These are phyloP conservation scores for Tetrahymena thermophila DNA, from an alignment of 73 alveolate species.

Conservation along the genomic window DNA sequence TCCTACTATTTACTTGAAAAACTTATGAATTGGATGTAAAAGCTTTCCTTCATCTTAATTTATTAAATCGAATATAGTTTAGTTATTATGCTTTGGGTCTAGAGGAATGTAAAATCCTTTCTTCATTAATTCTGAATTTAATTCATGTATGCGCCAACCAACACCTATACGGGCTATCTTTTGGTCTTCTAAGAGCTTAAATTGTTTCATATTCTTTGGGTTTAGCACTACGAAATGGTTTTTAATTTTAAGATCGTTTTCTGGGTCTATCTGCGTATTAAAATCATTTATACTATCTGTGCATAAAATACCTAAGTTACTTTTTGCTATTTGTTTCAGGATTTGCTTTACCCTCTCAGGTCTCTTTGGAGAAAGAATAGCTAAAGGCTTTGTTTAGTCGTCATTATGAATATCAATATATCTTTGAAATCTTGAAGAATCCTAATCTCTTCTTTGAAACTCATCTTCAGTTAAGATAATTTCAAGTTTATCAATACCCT, in stretches of 20 bases:
- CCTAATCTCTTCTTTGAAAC: not conserved
- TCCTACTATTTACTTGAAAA: not conserved
- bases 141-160: not conserved
- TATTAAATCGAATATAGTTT: not conserved
- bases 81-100: not conserved
- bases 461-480: not conserved
- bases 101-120: not conserved
- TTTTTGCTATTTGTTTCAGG: not conserved
- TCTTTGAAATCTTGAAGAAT: not conserved
- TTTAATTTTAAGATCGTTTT: not conserved
- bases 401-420: not conserved
- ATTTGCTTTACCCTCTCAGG: not conserved
- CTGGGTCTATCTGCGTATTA: not conserved
- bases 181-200: not conserved
- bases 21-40: not conserved
- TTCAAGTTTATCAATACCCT: not conserved
- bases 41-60: not conserved
- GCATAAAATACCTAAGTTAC: not conserved
- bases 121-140: not conserved
- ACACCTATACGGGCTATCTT: not conserved
- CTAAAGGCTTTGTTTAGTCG: not conserved
- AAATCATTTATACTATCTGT: not conserved
- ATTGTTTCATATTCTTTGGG: not conserved
- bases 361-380: not conserved
- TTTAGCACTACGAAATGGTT: not conserved